These are phyloP conservation scores for Phytopythium boreale DNA, from an alignment of 352 stramenopile species.

Conservation along the genomic window DNA sequence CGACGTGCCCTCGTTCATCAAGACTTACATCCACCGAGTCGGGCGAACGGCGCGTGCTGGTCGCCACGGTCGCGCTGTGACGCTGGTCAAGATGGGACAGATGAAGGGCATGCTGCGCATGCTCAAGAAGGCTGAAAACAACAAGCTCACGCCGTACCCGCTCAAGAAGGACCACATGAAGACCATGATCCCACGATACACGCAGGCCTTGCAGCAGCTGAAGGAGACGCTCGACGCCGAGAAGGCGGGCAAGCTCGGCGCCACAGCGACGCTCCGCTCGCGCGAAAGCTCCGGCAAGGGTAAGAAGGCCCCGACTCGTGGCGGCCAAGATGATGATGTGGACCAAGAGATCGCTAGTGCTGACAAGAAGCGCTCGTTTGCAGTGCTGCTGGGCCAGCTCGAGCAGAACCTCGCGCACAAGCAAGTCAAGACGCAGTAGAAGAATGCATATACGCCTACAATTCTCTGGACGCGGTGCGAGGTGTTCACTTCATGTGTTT, in stretches of 20 bases:
- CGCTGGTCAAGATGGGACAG: constrained; percentile 81
- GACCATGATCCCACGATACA: constrained; percentile 74
- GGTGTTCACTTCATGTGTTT: not conserved
- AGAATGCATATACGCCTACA: constrained; percentile 11
- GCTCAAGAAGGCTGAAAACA: constrained; percentile 82
- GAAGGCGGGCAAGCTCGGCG: constrained; percentile 58
- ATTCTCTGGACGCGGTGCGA: not conserved
- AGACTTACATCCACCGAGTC: constrained; percentile 91
- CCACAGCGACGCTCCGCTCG: constrained; percentile 35
- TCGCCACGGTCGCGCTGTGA: constrained; percentile 69
- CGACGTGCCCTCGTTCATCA: constrained; percentile 88
- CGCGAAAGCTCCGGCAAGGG: constrained; percentile 3
- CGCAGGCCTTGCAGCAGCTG: constrained; percentile 58
- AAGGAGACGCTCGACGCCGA: constrained; percentile 80
- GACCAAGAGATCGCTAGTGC: constrained; percentile 25
- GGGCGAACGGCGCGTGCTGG: constrained; percentile 80
- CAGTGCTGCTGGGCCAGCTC: constrained; percentile 51
- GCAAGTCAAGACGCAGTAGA: constrained; percentile 41
- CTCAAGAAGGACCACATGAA: constrained; percentile 77
- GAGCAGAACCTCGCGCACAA: constrained; percentile 50
- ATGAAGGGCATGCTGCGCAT: constrained; percentile 78
- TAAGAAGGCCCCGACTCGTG: constrained; percentile 1
- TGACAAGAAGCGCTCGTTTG: constrained; percentile 62
- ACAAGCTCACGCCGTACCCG: constrained; percentile 63
- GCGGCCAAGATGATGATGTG: not conserved